Base-by-base conservation (phyloP, 352 stramenopile species). In the Bremia lactucae region DNA sequence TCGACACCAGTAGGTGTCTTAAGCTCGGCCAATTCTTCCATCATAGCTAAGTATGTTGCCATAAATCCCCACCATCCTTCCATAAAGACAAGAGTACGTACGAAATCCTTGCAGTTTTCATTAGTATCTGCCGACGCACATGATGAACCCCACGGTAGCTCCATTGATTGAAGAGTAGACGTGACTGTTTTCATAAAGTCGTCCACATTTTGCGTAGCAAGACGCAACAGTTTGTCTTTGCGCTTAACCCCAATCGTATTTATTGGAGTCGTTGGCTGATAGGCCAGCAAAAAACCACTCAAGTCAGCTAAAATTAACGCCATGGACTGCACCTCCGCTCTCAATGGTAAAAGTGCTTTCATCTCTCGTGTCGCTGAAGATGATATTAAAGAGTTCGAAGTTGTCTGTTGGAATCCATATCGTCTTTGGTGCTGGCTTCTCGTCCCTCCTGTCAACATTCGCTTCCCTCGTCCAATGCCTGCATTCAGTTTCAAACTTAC, bases 341-440 rank as follows among this genome's bases (percentile, higher is more conserved):
- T 55, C 6, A 48, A 48, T 9, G 66, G 68, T 1, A 83, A 41
- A 3, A 66, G 60, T 11, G 66, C 63, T 18, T 66, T 75, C 42
- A 77, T 42, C 37, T 83, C 73, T 36, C 68, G 80, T 1, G 72
- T 85, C 0, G 70, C 72, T 15, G 62, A 52, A 28, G 62, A 56
- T n/a, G 73, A 86, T 16, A 82, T 33, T 49, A 46, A 22, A 15
- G 39, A 16, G 52, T 50, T 20, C 29, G 51, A 39, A 44, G 39
- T 22, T 29, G 24, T 24, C 40, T 51, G 38, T 6, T 42, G 37
- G 9, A 15, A 31, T 1, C 28, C 28, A 8, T 46, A 21, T 26
- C 49, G 37, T 26, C 25, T 35, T 35, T 38, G 46, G 6, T 49
- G 49, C 52, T 21, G 65, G 7, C n/a, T n/a, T n/a, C n/a, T n/a